These are phyloP conservation scores for Digitaria exilis DNA, from an alignment of 202 grass and related monocot species.

Conservation along the genomic window DNA sequence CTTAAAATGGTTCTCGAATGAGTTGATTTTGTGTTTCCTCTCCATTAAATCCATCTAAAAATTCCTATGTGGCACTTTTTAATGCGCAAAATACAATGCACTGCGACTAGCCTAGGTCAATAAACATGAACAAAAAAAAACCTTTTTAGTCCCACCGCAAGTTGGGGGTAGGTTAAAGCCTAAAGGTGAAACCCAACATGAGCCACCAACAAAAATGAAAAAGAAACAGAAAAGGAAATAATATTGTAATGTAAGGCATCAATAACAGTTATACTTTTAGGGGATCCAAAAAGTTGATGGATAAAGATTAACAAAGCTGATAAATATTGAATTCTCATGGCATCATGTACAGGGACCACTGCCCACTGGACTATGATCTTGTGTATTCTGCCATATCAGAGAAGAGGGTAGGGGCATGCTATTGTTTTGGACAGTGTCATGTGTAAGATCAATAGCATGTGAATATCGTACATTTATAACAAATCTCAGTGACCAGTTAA, in stretches of 20 bases:
- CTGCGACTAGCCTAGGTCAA: not conserved
- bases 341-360: not conserved
- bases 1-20: too few species aligned
- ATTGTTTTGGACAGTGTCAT: not conserved
- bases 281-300: not conserved
- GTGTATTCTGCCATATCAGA: not conserved
- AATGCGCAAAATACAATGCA: not conserved
- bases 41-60: not conserved
- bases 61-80: not conserved
- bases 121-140: not conserved
- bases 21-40: not conserved
- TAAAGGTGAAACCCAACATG: not conserved
- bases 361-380: not conserved
- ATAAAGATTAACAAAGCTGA: not conserved
- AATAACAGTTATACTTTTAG: not conserved
- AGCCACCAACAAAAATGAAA: not conserved
- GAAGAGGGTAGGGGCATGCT: conserved; percentile 3
- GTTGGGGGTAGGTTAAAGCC: not conserved
- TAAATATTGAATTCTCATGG: not conserved
- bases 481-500: conserved; percentile 17
- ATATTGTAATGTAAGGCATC: not conserved
- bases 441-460: conserved; percentile 3
- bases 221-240: not conserved
- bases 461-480: conserved; percentile 20
- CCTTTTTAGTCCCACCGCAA: not conserved